Percentiles rank a stretch among this genome's conserved stretches.
phyloP scores from a whole-genome alignment of 2,329 filamentous ascomycete species.

The Fusarium vanettenii region DNA sequence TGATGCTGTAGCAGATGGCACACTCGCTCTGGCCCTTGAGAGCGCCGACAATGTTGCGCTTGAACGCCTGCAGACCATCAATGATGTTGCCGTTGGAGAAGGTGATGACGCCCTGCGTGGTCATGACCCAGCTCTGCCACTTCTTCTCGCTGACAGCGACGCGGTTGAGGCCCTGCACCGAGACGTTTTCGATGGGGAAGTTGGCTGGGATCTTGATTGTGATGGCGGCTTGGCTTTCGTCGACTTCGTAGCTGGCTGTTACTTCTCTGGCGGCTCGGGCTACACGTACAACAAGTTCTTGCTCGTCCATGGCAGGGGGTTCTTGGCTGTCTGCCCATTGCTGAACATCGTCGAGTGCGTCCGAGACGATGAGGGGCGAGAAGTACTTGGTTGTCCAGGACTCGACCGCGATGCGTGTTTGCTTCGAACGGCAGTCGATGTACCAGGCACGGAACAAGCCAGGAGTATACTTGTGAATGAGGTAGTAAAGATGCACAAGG shows the following conservation, averaged over 20 bases:
- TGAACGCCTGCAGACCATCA: conserved; percentile 87
- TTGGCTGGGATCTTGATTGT: conserved; percentile 82
- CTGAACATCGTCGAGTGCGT: conserved; percentile 75
- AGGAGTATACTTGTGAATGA: conserved; percentile 80
- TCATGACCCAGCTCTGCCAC: conserved; percentile 91
- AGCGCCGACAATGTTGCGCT: conserved; percentile 86
- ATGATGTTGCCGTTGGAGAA: conserved; percentile 91
- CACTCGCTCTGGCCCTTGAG: conserved; percentile 95
- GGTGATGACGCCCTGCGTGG: conserved; percentile 90
- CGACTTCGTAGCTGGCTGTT: conserved; percentile 85
- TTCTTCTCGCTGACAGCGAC: conserved; percentile 91
- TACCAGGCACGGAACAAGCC: conserved; percentile 87
- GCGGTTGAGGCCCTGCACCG: conserved; percentile 81
- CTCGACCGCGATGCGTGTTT: conserved; percentile 83
- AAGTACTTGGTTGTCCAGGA: conserved; percentile 88
- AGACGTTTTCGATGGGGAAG: conserved; percentile 85
- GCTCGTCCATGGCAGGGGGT: conserved; percentile 60
- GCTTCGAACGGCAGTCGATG: conserved; percentile 81
- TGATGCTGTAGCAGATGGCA: conserved; percentile 96
- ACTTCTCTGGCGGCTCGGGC: conserved; percentile 79
- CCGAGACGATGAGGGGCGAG: conserved; percentile 75
- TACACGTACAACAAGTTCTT: conserved; percentile 75
- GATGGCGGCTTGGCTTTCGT: conserved; percentile 87
- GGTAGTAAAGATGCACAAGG: conserved; percentile 86
- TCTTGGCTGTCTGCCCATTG: conserved; percentile 72